Conservation (phyloP, 2,329 filamentous ascomycete species). For the Leptographium flavum region DNA sequence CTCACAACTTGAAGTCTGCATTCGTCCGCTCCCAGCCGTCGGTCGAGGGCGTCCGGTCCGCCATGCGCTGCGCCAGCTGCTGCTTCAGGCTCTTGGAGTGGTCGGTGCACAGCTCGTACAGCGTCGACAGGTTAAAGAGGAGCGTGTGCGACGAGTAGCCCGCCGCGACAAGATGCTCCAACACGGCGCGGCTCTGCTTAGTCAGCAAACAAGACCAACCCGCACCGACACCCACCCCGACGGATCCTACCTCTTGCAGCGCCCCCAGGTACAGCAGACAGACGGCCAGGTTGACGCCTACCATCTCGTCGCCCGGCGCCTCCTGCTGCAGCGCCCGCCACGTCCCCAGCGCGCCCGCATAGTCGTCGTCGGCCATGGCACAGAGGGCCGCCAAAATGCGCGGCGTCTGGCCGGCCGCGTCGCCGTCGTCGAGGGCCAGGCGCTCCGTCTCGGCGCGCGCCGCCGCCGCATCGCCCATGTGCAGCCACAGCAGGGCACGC, state of each 20-base stretch:
- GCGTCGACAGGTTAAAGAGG: slow-evolving; percentile 77
- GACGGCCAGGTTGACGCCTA: slow-evolving; percentile 71
- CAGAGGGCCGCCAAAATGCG: slow-evolving; percentile 52
- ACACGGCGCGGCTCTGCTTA: slow-evolving; percentile 43
- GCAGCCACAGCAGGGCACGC: slow-evolving; percentile 57
- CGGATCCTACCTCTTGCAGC: slow-evolving; percentile 46
- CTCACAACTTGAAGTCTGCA: slow-evolving; percentile 60
- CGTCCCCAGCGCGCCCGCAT: slow-evolving; percentile 43
- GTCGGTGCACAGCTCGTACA: slow-evolving; percentile 87
- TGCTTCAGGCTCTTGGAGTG: slow-evolving; percentile 55
- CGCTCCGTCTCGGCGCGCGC: slow-evolving; percentile 40
- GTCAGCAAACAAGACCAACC: slow-evolving; percentile 11
- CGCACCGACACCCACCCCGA: too few species aligned
- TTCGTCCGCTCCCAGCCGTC: slow-evolving; percentile 58
- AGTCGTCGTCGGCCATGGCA: slow-evolving; percentile 65
- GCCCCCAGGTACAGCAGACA: slow-evolving; percentile 69
- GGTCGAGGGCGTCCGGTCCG: slow-evolving; percentile 38
- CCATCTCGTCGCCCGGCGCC: slow-evolving; percentile 45
- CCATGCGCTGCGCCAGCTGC: slow-evolving; percentile 54
- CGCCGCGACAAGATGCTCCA: slow-evolving; percentile 51
- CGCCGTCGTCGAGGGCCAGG: slow-evolving; percentile 9
- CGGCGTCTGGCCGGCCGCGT: slow-evolving; percentile 19
- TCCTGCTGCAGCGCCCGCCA: slow-evolving; percentile 40
- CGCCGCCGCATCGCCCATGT: slow-evolving; percentile 60
- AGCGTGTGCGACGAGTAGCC: slow-evolving; percentile 61